Evolutionary conservation across 106 monocot species (phyloP).

Genomic region (Apostasia ramifera): DNA sequence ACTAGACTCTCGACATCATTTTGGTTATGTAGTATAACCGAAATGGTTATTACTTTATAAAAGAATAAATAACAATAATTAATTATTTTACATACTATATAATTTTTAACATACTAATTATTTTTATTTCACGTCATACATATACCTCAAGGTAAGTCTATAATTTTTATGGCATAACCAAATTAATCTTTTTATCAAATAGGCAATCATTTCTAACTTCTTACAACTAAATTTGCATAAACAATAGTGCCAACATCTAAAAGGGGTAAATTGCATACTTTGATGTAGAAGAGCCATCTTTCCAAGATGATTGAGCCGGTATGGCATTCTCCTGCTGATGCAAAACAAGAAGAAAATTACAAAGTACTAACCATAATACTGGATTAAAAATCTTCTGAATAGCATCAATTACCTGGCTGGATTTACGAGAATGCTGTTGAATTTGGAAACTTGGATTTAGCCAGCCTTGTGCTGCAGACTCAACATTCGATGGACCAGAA

Average conservation of each 20-base stretch:
- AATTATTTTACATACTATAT: too few relatives aligned
- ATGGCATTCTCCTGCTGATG: conserved; percentile 22
- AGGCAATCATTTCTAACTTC: neutral
- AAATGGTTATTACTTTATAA: too few relatives aligned
- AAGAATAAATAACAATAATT: too few relatives aligned
- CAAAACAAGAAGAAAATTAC: neutral
- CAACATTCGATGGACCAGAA: conserved; percentile 15
- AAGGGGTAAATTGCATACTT: conserved; percentile 13
- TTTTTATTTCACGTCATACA: neutral
- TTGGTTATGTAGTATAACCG: too few relatives aligned
- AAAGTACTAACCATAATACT: neutral
- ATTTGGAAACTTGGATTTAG: conserved; percentile 16
- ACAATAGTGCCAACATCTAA: neutral
- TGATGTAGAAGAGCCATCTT: conserved; percentile 14
- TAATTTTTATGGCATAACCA: too few relatives aligned
- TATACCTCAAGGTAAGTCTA: neutral
- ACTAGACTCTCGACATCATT: too few relatives aligned
- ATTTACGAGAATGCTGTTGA: conserved; percentile 12
- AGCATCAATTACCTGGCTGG: conserved; percentile 27
- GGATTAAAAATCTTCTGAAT: neutral
- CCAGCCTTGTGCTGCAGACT: conserved; percentile 9
- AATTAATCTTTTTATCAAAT: neutral
- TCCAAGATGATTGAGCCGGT: conserved; percentile 14
- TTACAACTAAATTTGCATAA: neutral
- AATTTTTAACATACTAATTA: too few relatives aligned